Evolutionary conservation across 1,284 basidiomycete species (phyloP).

Genomic region (Papiliotrema flavescens): DNA sequence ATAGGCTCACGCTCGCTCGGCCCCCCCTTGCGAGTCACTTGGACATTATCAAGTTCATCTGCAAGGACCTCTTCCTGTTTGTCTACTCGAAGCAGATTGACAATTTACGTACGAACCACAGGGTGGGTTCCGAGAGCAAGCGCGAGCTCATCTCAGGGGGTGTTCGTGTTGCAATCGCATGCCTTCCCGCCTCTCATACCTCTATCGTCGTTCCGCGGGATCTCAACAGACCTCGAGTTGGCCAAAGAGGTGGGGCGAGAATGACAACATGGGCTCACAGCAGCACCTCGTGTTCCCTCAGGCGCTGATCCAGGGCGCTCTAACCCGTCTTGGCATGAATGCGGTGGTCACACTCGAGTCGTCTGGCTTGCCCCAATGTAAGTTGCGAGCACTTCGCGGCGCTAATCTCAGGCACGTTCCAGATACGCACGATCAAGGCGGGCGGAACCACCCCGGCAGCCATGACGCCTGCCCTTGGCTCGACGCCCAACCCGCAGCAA

Average conservation of each 20-base stretch:
- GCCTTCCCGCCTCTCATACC: slow-evolving; percentile 77
- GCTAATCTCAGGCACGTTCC: slow-evolving; percentile 38
- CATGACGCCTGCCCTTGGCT: slow-evolving; percentile 11
- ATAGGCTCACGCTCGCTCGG: slow-evolving; percentile 69
- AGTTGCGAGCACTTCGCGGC: slow-evolving; percentile 24
- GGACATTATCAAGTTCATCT: slow-evolving; percentile 90
- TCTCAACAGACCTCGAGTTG: slow-evolving; percentile 66
- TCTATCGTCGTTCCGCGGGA: slow-evolving; percentile 66
- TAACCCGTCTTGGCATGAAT: slow-evolving; percentile 70
- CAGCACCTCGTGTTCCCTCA: slow-evolving; percentile 75
- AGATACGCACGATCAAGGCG: slow-evolving; percentile 38
- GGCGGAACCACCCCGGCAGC: not conserved
- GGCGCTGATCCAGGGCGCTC: slow-evolving; percentile 77
- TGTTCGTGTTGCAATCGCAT: slow-evolving; percentile 91
- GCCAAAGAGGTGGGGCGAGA: slow-evolving; percentile 63
- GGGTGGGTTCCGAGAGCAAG: slow-evolving; percentile 54
- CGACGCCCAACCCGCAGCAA: slow-evolving; percentile 9
- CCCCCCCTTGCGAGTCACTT: slow-evolving; percentile 75
- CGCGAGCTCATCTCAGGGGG: slow-evolving; percentile 58
- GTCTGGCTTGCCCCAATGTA: slow-evolving; percentile 78
- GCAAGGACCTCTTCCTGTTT: slow-evolving; percentile 71
- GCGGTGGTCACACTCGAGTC: slow-evolving; percentile 72
- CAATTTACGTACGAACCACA: slow-evolving; percentile 88
- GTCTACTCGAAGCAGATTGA: slow-evolving; percentile 75
- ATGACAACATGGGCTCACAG: slow-evolving; percentile 2